A percentile compares a stretch with the other conserved stretches of the same genome.
phyloP scores from a whole-genome alignment of 371 early-diverging fungal genomes.

The Fennellomyces sp. region DNA sequence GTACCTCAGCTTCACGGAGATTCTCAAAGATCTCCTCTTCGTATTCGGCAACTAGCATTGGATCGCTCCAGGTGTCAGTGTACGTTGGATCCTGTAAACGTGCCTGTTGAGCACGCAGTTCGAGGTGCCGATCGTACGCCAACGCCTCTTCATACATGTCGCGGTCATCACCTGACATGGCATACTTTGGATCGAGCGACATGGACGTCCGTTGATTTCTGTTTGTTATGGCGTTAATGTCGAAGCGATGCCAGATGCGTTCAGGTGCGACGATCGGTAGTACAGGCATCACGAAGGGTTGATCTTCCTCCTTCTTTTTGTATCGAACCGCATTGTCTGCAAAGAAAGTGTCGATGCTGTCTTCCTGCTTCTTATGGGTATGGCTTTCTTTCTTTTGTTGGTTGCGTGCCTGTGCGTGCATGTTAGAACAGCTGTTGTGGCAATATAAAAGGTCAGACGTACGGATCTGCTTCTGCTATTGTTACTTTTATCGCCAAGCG shows the following conservation, averaged over 20 bases:
- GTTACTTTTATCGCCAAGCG: slow-evolving; percentile 2
- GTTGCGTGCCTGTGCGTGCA: neutral
- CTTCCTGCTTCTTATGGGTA: neutral
- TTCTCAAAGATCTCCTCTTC: slow-evolving; percentile 88
- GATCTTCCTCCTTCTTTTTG: slow-evolving; percentile 5
- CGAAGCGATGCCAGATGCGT: slow-evolving; percentile 11
- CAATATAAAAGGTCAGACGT: neutral
- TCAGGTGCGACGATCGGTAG: slow-evolving; percentile 37
- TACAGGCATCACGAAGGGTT: slow-evolving; percentile 25
- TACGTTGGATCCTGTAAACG: slow-evolving; percentile 31
- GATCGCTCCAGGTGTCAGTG: slow-evolving; percentile 68
- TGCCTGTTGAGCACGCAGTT: slow-evolving; percentile 16
- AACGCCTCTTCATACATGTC: slow-evolving; percentile 10
- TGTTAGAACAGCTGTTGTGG: neutral
- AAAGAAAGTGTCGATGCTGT: slow-evolving; percentile 23
- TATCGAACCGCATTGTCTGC: slow-evolving; percentile 30
- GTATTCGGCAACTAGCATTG: slow-evolving; percentile 92
- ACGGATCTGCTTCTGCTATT: neutral
- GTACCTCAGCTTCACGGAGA: slow-evolving; percentile 77
- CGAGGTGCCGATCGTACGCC: slow-evolving; percentile 23
- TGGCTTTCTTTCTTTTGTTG: neutral
- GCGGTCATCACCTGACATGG: neutral
- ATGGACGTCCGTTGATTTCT: neutral
- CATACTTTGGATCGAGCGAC: neutral
- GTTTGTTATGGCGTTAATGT: slow-evolving; percentile 1